Evolutionary conservation across 331 rosid species (phyloP).

Genomic region (Rosa hybrid): DNA sequence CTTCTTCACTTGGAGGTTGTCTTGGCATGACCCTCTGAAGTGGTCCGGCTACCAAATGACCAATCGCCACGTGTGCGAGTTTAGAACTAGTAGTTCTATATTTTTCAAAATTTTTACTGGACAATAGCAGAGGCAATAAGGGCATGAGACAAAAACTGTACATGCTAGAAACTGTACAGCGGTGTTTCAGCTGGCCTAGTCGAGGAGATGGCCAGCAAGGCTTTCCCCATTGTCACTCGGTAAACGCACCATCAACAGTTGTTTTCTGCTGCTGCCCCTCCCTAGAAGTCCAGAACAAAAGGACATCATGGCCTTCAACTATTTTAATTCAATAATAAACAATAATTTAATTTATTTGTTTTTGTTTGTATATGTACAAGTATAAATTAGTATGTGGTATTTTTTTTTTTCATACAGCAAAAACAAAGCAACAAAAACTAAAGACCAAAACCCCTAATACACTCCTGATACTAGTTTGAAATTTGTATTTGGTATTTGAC

Average conservation of each 20-base stretch:
- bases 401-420: no score
- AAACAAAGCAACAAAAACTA: no score
- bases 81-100: no score
- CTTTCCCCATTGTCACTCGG: background rate
- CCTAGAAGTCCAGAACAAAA: background rate
- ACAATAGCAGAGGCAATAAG: background rate
- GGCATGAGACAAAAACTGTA: background rate
- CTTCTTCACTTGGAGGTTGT: background rate
- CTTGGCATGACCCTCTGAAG: background rate
- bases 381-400: background rate
- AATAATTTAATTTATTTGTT: background rate
- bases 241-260: background rate
- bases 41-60: background rate
- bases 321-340: no score
- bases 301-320: background rate
- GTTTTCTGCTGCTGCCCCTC: background rate
- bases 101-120: no score
- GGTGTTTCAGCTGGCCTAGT: background rate
- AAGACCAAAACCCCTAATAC: no score
- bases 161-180: background rate
- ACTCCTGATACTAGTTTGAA: no score
- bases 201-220: background rate
- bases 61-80: background rate
- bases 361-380: background rate
- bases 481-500: background rate